These are phyloP conservation scores for Penicillium parvum DNA, from an alignment of 495 filamentous ascomycete species.

Conservation along the genomic window DNA sequence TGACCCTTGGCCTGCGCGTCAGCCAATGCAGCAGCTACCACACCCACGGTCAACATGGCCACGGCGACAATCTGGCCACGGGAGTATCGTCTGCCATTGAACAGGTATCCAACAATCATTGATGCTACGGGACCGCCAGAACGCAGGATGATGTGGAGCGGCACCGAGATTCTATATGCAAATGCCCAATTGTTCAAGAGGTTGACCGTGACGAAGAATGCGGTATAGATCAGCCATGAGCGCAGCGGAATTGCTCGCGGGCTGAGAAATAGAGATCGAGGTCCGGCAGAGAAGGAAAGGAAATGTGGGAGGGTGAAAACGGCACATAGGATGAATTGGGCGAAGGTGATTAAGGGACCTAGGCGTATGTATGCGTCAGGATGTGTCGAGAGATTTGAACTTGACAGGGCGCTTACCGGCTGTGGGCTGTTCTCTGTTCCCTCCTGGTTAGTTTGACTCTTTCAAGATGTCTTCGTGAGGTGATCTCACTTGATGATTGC, in stretches of 20 bases:
- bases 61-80: slow-evolving; percentile 74
- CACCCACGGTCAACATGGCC: slow-evolving; percentile 75
- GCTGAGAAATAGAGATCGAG: slow-evolving; percentile 62
- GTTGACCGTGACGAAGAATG: slow-evolving; percentile 86
- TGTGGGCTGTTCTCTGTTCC: slow-evolving; percentile 31
- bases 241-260: slow-evolving; percentile 75
- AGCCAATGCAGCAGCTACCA: slow-evolving; percentile 79
- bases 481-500: slow-evolving; percentile 81
- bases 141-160: slow-evolving; percentile 93
- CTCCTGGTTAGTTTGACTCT: slow-evolving; percentile 11
- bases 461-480: neutral
- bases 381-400: neutral
- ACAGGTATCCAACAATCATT: slow-evolving; percentile 79
- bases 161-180: slow-evolving; percentile 92
- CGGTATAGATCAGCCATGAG: slow-evolving; percentile 84
- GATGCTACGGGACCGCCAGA: slow-evolving; percentile 94
- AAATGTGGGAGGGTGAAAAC: slow-evolving; percentile 64
- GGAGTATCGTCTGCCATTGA: slow-evolving; percentile 74
- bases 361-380: neutral
- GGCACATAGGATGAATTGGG: slow-evolving; percentile 85
- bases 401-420: slow-evolving; percentile 24
- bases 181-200: slow-evolving; percentile 97
- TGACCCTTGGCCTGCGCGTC: slow-evolving; percentile 78
- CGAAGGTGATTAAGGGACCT: slow-evolving; percentile 90
- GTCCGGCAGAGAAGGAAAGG: slow-evolving; percentile 60